Evolutionary conservation across 2,329 filamentous ascomycete genomes (phyloP), one percentile per base, ranked within the genome.

Genomic region (Colletotrichum lupini): DNA sequence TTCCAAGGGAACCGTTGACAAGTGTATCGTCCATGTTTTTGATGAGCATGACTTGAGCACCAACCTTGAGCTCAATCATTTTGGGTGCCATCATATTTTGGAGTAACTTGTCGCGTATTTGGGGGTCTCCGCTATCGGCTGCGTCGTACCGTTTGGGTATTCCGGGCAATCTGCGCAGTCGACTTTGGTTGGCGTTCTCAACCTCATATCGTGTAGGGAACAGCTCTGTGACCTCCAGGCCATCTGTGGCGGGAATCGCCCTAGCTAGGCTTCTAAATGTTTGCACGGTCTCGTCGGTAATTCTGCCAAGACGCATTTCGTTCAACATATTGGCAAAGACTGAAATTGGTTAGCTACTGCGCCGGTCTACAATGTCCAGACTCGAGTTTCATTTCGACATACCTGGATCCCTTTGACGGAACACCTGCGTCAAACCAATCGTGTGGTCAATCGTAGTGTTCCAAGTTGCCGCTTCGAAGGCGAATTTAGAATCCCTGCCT

Each of bases 1-100:
- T 95, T 28, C 97, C 97, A 11, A 99, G 87, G 0, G 96, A 97
- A 5, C 97, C 97, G 79, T 99, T 99, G 77, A 98, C 97, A 0
- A 99, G 88, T 0, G 91, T 92, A 52, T 98, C 95, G 79, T 99
- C 97, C 84, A 98, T 92, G 78, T 99, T 99, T 83, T 99, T 99
- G 87, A 99, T 98, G n/a, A 99, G 87, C 97, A 99, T 99, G 57
- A 99, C 97, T 80, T 99, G 97, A 0, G 97, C 94, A 11, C 95
- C 94, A 75, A 97, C 92, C 82, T 98, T 98, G 35, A 99, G 84
- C 42, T 93, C 91, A 24, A 99, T 90, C 0, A 83, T 80, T 77
- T 93, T 92, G 0, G 97, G 95, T 0, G 97, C 95, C 94, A 99
- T 98, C 90, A 97, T 97, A 79, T 96, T 98, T 6, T 89, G 83